These are phyloP conservation scores for Candida sp. DNA, from an alignment of 1,139 yeast genomes.

Conservation along the genomic window DNA sequence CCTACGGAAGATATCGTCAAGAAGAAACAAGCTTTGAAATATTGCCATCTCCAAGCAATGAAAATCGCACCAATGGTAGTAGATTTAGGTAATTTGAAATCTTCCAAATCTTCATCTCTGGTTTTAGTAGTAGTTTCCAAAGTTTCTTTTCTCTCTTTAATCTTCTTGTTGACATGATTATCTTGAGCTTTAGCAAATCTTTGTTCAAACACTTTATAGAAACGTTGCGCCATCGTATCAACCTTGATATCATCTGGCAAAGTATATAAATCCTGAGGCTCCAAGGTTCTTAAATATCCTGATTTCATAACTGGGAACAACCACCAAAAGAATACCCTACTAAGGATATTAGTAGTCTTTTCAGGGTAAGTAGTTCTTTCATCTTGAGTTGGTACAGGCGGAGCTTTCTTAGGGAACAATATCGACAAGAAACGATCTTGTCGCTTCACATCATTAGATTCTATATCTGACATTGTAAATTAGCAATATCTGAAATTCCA, in stretches of 20 bases:
- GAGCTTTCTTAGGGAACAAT: slow-evolving; percentile 29
- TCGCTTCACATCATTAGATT: slow-evolving; percentile 9
- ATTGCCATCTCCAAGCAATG: slow-evolving; percentile 54
- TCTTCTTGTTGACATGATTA: slow-evolving; percentile 16
- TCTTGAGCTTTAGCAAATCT: slow-evolving; percentile 16
- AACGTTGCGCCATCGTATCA: slow-evolving; percentile 29
- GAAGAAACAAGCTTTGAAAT: slow-evolving; percentile 38
- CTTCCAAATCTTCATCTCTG: slow-evolving; percentile 19
- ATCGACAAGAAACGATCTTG: slow-evolving; percentile 31
- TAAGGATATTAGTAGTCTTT: slow-evolving; percentile 27
- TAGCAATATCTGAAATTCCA: too few species aligned
- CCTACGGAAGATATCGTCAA: slow-evolving; percentile 44
- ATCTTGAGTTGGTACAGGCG: slow-evolving; percentile 33
- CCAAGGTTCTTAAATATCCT: slow-evolving; percentile 52
- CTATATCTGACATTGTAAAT: background rate
- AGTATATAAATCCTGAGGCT: slow-evolving; percentile 41
- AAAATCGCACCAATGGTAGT: slow-evolving; percentile 38
- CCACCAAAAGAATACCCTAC: slow-evolving; percentile 50
- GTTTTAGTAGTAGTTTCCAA: slow-evolving; percentile 16
- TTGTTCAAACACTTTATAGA: slow-evolving; percentile 19
- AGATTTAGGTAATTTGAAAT: slow-evolving; percentile 16
- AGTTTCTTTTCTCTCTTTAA: slow-evolving; percentile 21
- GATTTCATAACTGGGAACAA: slow-evolving; percentile 40
- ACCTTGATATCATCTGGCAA: slow-evolving; percentile 37
- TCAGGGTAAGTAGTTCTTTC: slow-evolving; percentile 40